Conservation (phyloP, 371 early-diverging fungal genomes). For the Paraphysoderma sedebokerense region DNA sequence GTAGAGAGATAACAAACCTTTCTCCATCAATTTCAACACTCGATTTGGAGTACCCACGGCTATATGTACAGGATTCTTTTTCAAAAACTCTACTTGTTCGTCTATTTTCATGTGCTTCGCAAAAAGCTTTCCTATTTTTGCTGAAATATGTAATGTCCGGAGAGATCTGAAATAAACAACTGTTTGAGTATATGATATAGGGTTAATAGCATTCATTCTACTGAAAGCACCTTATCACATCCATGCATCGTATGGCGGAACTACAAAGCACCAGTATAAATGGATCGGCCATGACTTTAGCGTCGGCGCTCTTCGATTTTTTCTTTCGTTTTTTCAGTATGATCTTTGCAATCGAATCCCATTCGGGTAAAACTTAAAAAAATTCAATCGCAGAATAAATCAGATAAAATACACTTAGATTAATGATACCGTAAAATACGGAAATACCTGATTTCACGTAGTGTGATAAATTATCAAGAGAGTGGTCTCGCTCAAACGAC, state of each 20-base stretch:
- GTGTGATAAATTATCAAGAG: too few species aligned
- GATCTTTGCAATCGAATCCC: conserved; percentile 16
- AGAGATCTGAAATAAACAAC: conserved; percentile 10
- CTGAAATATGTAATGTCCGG: conserved; percentile 16
- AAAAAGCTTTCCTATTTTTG: conserved; percentile 62
- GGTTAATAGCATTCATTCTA: background rate
- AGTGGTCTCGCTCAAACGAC: too few species aligned
- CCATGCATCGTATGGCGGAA: conserved; percentile 55
- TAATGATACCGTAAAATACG: background rate
- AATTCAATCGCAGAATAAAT: background rate
- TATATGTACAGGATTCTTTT: conserved; percentile 37
- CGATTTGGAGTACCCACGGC: conserved; percentile 75
- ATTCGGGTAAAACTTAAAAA: background rate
- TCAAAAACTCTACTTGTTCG: conserved; percentile 45
- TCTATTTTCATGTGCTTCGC: conserved; percentile 65
- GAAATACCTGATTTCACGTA: too few species aligned
- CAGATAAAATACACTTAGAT: background rate
- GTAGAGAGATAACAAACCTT: too few species aligned
- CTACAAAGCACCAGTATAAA: conserved; percentile 48
- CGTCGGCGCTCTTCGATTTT: too few species aligned
- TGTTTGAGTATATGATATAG: conserved; percentile 1
- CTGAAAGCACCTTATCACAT: conserved; percentile 36
- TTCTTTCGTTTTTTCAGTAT: conserved; percentile 31
- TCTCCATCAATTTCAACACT: conserved; percentile 39
- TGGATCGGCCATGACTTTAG: too few species aligned